phyloP scores from a whole-genome alignment of 2,329 filamentous ascomycete species.

The Arthrobotrys sphaeroides region DNA sequence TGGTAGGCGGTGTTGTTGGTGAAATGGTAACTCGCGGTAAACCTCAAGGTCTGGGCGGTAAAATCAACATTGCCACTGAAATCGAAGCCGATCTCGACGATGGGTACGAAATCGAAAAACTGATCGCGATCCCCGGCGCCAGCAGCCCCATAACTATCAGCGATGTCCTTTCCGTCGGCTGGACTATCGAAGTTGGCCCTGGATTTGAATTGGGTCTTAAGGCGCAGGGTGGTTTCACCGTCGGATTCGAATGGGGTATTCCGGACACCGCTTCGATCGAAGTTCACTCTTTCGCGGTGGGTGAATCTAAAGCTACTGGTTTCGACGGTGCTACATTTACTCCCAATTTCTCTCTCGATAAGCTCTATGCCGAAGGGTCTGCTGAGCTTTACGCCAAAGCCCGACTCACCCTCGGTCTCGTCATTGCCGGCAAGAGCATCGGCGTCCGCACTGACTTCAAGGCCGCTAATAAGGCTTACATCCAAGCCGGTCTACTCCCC shows the following conservation, averaged over 20 bases:
- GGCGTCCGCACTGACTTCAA: slow-evolving; percentile 24
- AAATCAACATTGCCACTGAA: background rate
- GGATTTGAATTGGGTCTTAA: slow-evolving; percentile 16
- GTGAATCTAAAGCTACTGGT: slow-evolving; percentile 4
- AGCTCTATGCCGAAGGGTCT: slow-evolving; percentile 13
- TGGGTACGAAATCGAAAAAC: slow-evolving; percentile 3
- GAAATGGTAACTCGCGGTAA: background rate
- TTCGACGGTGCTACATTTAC: background rate
- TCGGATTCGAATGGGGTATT: slow-evolving; percentile 8
- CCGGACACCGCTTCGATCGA: slow-evolving; percentile 17
- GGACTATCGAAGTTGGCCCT: background rate
- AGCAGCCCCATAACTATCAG: slow-evolving; percentile 16
- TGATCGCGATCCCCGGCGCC: background rate
- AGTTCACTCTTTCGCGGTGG: background rate
- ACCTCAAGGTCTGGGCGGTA: slow-evolving; percentile 13
- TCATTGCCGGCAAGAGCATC: background rate
- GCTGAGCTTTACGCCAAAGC: background rate
- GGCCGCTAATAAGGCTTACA: background rate
- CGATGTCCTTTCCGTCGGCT: slow-evolving; percentile 10
- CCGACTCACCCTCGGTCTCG: slow-evolving; percentile 9
- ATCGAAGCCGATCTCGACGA: slow-evolving; percentile 18
- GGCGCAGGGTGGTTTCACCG: slow-evolving; percentile 4
- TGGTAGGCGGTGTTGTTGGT: background rate
- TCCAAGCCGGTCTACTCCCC: slow-evolving; percentile 8
- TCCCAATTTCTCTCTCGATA: slow-evolving; percentile 11